Percentiles rank a stretch among this genome's conserved stretches.
Conservation (phyloP, 257 asterid genomes). For the Solanum habrochaites region DNA sequence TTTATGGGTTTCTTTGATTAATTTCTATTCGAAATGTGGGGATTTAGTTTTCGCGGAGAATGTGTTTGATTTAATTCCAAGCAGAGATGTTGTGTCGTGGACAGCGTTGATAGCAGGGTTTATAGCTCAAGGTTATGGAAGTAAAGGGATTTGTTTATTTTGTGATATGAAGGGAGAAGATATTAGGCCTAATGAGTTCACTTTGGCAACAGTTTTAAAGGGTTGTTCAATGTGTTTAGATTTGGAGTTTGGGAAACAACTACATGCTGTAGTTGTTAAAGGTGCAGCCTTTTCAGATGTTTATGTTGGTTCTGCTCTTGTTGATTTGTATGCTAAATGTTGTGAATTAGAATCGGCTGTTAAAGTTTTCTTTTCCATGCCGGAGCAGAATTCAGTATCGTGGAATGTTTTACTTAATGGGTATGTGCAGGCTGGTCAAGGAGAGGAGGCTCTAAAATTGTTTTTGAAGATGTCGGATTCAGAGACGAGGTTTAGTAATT, state of each 20-base stretch:
- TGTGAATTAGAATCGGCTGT: slow-evolving; percentile 56
- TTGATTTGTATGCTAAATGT: slow-evolving; percentile 62
- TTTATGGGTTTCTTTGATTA: slow-evolving; percentile 62
- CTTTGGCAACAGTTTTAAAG: slow-evolving; percentile 62
- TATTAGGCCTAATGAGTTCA: slow-evolving; percentile 63
- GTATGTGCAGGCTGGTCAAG: slow-evolving; percentile 60
- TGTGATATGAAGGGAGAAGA: slow-evolving; percentile 54
- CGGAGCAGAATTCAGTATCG: slow-evolving; percentile 54
- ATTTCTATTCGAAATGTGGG: slow-evolving; percentile 64
- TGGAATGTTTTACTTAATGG: slow-evolving; percentile 83
- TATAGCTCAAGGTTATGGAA: slow-evolving; percentile 54
- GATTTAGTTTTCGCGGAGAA: slow-evolving; percentile 20
- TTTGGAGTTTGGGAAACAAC: slow-evolving; percentile 62
- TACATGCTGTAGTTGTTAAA: slow-evolving; percentile 65
- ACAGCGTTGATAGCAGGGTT: slow-evolving; percentile 72
- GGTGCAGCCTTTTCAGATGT: slow-evolving; percentile 44
- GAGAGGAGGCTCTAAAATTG: slow-evolving; percentile 45
- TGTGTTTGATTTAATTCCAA: slow-evolving; percentile 45
- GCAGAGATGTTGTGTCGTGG: slow-evolving; percentile 67
- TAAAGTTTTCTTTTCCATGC: slow-evolving; percentile 47
- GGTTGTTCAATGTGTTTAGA: slow-evolving; percentile 54
- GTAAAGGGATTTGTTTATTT: slow-evolving; percentile 42
- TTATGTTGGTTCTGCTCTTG: slow-evolving; percentile 63
- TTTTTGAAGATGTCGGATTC: slow-evolving; percentile 43
- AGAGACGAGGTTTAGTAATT: slow-evolving; percentile 43